phyloP scores from a whole-genome alignment of 1,284 basidiomycete genomes.

The Cyathus olla region DNA sequence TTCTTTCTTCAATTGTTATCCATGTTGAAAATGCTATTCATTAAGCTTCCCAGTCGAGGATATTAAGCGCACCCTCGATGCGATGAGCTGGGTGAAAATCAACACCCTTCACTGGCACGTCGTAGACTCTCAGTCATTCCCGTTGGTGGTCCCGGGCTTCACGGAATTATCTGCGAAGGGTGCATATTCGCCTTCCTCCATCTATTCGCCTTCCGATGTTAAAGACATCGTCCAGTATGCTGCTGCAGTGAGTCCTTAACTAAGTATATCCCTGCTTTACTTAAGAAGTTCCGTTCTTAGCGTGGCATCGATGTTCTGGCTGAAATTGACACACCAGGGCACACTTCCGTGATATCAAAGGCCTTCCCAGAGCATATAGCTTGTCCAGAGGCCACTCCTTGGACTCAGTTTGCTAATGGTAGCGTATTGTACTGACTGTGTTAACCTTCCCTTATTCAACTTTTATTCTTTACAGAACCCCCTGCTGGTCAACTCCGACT shows the following conservation, averaged over 20 bases:
- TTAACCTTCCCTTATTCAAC: no score
- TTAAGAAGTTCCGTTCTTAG: constrained; percentile 38
- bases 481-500: constrained; percentile 87
- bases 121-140: constrained; percentile 83
- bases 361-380: constrained; percentile 82
- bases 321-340: constrained; percentile 86
- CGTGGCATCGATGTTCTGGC: constrained; percentile 85
- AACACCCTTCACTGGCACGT: constrained; percentile 88
- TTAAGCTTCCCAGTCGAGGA: constrained; percentile 78
- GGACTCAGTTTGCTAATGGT: no score
- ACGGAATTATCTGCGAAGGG: constrained; percentile 72
- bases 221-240: constrained; percentile 78
- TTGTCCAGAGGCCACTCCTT: constrained; percentile 72
- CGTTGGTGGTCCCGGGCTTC: constrained; percentile 73
- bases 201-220: constrained; percentile 75
- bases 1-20: neutral
- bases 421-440: no score
- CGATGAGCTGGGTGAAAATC: constrained; percentile 89
- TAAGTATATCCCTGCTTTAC: constrained; percentile 4
- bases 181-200: constrained; percentile 70
- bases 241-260: constrained; percentile 52
- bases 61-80: constrained; percentile 81
- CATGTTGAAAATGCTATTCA: neutral
- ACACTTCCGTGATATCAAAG: constrained; percentile 76
- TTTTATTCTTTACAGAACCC: neutral